Evolutionary conservation across 768 basidiomycete genomes (phyloP).

Genomic region (Russula sp.): DNA sequence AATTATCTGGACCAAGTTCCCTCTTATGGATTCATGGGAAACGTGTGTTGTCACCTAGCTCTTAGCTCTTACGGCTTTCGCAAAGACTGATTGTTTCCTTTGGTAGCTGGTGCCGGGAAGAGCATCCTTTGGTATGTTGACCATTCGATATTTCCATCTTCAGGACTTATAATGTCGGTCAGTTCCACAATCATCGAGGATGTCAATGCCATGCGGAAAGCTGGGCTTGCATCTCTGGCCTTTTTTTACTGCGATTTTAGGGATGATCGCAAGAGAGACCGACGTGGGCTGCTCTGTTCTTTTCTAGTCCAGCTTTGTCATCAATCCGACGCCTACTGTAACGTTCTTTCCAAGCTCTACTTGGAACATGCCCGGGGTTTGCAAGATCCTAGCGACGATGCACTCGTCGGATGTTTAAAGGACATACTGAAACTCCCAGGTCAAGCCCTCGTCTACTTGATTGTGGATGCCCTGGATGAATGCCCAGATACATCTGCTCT

Average conservation of each 20-base stretch:
- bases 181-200: neutral
- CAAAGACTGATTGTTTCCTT: neutral
- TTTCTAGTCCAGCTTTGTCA: neutral
- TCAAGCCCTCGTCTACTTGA: no score
- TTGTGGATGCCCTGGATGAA: neutral
- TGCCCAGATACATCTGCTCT: neutral
- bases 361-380: no score
- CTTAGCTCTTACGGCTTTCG: neutral
- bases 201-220: neutral
- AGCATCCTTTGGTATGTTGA: neutral
- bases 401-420: neutral
- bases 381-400: neutral
- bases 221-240: neutral
- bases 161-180: neutral
- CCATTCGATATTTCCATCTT: neutral
- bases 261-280: neutral
- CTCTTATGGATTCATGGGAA: neutral
- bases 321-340: neutral
- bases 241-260: neutral
- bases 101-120: neutral
- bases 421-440: neutral
- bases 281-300: neutral
- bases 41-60: neutral
- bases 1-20: neutral
- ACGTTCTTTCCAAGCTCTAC: no score